Conservation (phyloP, 2,329 filamentous ascomycete genomes). For the Claviceps sp. region DNA sequence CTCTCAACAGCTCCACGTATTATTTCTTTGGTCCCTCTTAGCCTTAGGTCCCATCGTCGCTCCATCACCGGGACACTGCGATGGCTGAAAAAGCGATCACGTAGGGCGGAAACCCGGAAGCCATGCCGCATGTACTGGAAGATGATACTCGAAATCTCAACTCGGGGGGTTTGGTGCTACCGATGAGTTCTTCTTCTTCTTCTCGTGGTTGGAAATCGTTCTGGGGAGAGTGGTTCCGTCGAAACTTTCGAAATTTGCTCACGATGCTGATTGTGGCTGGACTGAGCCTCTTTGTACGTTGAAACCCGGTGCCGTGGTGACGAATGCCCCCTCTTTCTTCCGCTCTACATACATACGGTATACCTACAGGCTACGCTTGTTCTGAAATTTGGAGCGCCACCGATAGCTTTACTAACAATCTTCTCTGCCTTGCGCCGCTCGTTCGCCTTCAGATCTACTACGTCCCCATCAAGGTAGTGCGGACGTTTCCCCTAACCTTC, state of each 20-base stretch:
- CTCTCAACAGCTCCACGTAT: neutral
- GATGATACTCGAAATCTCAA: conserved; percentile 1
- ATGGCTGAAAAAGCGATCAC: neutral
- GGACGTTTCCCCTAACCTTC: conserved; percentile 51
- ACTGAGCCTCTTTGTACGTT: conserved; percentile 17
- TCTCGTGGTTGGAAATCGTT: conserved; percentile 7
- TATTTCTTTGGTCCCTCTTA: neutral
- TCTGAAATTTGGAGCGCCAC: neutral
- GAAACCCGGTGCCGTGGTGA: neutral
- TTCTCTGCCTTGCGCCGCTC: neutral
- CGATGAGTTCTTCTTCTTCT: neutral
- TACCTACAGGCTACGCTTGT: too few relatives aligned
- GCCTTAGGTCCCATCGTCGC: neutral
- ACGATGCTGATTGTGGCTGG: conserved; percentile 40
- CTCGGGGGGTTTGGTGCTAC: neutral
- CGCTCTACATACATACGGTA: too few relatives aligned
- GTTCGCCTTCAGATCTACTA: conserved; percentile 31
- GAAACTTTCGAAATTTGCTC: conserved; percentile 45
- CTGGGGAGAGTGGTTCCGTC: conserved; percentile 38
- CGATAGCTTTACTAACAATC: neutral
- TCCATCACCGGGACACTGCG: neutral
- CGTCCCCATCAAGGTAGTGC: conserved; percentile 38
- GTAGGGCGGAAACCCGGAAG: conserved; percentile 1
- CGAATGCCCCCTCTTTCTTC: neutral
- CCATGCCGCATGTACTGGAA: conserved; percentile 11